Evolutionary conservation across 495 filamentous ascomycete species (phyloP).

Genomic region (Daldinia grandis): DNA sequence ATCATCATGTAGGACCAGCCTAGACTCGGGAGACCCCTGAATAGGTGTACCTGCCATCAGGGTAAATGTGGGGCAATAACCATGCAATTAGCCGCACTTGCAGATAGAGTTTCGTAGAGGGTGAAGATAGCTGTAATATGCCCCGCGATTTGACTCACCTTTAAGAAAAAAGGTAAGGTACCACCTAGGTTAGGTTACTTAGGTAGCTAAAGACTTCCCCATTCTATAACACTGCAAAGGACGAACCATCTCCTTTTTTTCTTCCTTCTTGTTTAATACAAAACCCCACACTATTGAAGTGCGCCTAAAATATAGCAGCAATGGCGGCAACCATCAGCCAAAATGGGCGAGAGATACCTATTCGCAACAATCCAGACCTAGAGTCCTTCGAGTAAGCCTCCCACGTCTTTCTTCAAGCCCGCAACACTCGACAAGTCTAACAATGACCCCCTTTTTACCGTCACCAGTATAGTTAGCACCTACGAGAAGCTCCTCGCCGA

Average conservation of each 20-base stretch:
- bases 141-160: conserved; percentile 42
- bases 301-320: neutral
- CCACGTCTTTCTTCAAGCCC: neutral
- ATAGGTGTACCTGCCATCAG: conserved; percentile 3
- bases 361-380: conserved; percentile 43
- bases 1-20: neutral
- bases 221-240: neutral
- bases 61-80: conserved; percentile 27
- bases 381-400: conserved; percentile 46
- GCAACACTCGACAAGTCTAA: neutral
- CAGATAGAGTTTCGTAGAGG: conserved; percentile 18
- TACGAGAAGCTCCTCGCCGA: conserved; percentile 61
- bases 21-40: conserved; percentile 6
- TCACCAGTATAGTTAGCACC: conserved; percentile 61
- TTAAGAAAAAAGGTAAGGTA: conserved; percentile 1
- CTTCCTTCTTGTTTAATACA: neutral
- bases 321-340: conserved; percentile 25
- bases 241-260: neutral
- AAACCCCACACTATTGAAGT: neutral
- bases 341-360: conserved; percentile 38
- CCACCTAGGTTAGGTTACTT: neutral
- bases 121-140: conserved; percentile 21
- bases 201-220: neutral
- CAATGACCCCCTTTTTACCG: conserved; percentile 6
- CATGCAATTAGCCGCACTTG: conserved; percentile 35